phyloP scores from a whole-genome alignment of 2,329 filamentous ascomycete species.

The Ceratocystis destructans region DNA sequence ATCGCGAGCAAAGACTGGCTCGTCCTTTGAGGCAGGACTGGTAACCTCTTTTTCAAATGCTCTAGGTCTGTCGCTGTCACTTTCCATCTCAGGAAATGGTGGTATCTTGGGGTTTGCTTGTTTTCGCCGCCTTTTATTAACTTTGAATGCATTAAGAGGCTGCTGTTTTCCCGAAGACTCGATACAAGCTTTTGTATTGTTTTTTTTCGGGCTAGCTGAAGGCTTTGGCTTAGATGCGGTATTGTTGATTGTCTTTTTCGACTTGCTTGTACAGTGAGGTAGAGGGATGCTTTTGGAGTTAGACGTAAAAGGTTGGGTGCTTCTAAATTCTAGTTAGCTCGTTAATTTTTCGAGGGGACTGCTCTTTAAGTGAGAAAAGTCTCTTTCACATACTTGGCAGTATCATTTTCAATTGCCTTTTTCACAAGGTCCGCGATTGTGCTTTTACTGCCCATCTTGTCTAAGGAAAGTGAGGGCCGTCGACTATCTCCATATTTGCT shows the following conservation, averaged over 20 bases:
- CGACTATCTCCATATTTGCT: background rate
- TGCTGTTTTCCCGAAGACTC: background rate
- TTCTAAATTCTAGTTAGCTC: background rate
- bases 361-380: too few species aligned
- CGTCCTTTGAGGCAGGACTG: background rate
- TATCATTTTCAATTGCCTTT: background rate
- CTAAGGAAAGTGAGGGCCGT: background rate
- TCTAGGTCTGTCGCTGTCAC: background rate
- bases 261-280: background rate
- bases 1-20: background rate
- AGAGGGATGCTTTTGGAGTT: background rate
- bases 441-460: background rate
- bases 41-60: background rate
- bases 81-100: constrained; percentile 11
- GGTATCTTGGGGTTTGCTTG: constrained; percentile 4
- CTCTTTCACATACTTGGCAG: background rate
- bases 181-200: background rate
- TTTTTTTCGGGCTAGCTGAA: background rate
- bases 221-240: background rate
- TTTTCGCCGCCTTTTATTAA: constrained; percentile 2
- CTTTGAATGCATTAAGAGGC: background rate
- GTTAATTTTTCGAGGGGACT: too few species aligned
- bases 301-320: background rate
- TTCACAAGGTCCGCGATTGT: background rate
- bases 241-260: background rate